phyloP scores from a whole-genome alignment of 2,329 filamentous ascomycete genomes.

The Canariomyces notabilis region DNA sequence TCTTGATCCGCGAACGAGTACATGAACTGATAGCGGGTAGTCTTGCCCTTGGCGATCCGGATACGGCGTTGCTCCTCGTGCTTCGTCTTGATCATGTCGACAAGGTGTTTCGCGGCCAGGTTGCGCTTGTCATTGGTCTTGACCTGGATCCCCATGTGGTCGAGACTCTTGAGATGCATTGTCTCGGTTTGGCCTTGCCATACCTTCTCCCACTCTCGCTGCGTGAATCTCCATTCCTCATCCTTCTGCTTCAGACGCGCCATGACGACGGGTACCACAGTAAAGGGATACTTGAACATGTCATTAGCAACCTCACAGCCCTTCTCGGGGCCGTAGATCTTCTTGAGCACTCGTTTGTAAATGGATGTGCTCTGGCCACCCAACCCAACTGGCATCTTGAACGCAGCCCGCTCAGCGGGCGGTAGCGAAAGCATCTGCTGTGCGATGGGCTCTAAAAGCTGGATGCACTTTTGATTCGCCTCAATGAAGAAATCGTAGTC shows the following conservation, averaged over 20 bases:
- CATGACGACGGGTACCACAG: conserved; percentile 82
- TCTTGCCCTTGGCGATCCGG: conserved; percentile 56
- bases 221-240: conserved; percentile 95
- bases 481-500: conserved; percentile 99
- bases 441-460: conserved; percentile 89
- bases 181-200: conserved; percentile 94
- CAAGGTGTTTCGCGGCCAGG: conserved; percentile 83
- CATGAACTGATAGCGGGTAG: conserved; percentile 66
- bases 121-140: conserved; percentile 88
- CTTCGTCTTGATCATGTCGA: conserved; percentile 86
- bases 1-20: conserved; percentile 70
- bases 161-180: conserved; percentile 92
- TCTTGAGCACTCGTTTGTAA: conserved; percentile 95
- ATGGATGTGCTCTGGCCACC: conserved; percentile 94
- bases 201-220: conserved; percentile 97
- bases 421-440: conserved; percentile 82
- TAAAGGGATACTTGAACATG: conserved; percentile 77
- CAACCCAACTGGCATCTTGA: conserved; percentile 75
- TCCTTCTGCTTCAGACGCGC: conserved; percentile 90
- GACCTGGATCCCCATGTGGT: conserved; percentile 90
- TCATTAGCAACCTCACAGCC: conserved; percentile 82
- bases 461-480: conserved; percentile 88
- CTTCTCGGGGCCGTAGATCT: conserved; percentile 83
- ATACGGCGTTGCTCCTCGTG: conserved; percentile 83
- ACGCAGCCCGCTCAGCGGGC: conserved; percentile 64